These are phyloP conservation scores for Taphrina populina DNA, from an alignment of 1,139 yeast genomes.

Conservation along the genomic window DNA sequence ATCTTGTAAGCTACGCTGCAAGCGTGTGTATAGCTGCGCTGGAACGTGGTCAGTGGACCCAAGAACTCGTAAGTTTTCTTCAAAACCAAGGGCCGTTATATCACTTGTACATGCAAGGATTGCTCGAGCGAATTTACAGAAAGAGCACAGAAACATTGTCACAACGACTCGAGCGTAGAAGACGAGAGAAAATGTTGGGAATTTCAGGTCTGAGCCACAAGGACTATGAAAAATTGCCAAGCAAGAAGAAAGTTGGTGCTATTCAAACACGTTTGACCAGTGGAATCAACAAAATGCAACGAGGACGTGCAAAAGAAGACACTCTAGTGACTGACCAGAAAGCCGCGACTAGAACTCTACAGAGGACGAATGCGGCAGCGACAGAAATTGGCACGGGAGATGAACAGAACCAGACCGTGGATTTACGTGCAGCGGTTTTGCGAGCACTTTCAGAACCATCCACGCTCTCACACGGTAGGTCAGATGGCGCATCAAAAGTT, in stretches of 20 bases:
- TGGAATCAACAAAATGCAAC: slow-evolving; percentile 12
- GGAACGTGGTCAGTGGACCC: slow-evolving; percentile 30
- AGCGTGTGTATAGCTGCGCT: slow-evolving; percentile 16
- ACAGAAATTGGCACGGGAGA: no score
- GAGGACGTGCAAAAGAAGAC: slow-evolving; percentile 20
- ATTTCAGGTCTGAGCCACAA: slow-evolving; percentile 21
- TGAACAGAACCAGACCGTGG: no score
- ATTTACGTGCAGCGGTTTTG: no score
- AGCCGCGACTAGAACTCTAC: slow-evolving; percentile 17
- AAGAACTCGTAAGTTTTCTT: slow-evolving; percentile 22
- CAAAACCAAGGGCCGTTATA: slow-evolving; percentile 12
- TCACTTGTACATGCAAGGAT: slow-evolving; percentile 21
- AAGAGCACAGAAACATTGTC: slow-evolving; percentile 8
- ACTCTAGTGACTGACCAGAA: slow-evolving; percentile 18
- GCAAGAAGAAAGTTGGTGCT: slow-evolving; percentile 18
- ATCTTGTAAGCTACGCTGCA: slow-evolving; percentile 20
- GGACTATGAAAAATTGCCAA: slow-evolving; percentile 21
- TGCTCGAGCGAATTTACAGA: slow-evolving; percentile 11
- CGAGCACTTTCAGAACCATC: no score
- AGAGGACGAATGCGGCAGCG: slow-evolving; percentile 27
- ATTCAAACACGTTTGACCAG: neutral
- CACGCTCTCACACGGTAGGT: no score
- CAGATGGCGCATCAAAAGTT: no score
- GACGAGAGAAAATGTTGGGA: slow-evolving; percentile 23
- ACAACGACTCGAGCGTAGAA: neutral